Evolutionary conservation across 2,329 filamentous ascomycete genomes (phyloP), one percentile per base, ranked within the genome.

Genomic region (Paecilomyces sp.): DNA sequence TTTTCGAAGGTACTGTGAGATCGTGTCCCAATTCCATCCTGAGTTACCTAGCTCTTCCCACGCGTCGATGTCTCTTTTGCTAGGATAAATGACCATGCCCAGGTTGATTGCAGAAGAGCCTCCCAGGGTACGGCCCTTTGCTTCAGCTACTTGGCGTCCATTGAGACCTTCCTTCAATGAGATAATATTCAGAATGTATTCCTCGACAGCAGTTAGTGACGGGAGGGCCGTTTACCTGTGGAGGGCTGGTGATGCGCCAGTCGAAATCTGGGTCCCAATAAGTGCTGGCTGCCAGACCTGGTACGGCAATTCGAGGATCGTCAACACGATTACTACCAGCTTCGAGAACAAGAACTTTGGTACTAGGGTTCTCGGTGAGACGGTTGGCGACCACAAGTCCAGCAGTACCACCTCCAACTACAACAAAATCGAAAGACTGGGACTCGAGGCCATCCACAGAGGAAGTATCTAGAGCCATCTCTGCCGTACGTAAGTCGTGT

Each of bases 41-140:
- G 66, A 60, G 56, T 76, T 77, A 3, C 75, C 75, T 15, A 75
- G 61, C 59, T 71, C 64, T n/a, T 59, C 71, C 76, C 77, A 79
- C 2, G 75, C 73, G 62, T 79, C 69, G 30, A 72, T 25, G 36
- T 65, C 67, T 15, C 61, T 51, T 22, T 60, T 58, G 18, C 63
- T 66, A 30, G 64, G 63, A n/a, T 66, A 61, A 13, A 69, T 64
- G 55, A 60, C 58, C 41, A 66, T 63, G 33, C 66, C 62, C 9
- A 62, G 59, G 57, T 76, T 77, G 59, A 77, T 64, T 41, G 72
- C 74, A 25, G 65, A 70, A 5, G 63, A 71, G 30, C 73, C 64
- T 33, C 65, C 65, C 22, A 66, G 57, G 24, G 61, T 57, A 6
- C 59, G 56, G 4, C 64, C 64, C 18, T 55, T 56, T 11, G 62